Base-by-base conservation (phyloP, 1,139 yeast genomes). In the Ogataea hybrid region DNA sequence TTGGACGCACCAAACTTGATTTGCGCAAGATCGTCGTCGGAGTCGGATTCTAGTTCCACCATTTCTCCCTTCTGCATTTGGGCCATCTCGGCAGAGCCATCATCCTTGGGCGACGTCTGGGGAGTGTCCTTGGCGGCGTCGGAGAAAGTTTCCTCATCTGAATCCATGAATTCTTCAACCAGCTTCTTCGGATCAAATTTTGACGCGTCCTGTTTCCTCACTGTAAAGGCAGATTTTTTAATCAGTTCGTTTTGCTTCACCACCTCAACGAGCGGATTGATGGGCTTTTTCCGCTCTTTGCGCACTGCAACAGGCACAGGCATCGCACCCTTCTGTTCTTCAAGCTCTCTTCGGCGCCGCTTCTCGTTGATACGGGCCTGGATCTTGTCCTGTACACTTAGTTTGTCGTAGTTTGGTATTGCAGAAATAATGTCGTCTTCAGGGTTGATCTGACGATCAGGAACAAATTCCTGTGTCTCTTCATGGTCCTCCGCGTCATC, bases 381-480 rank as follows among this genome's bases (percentile, higher is more conserved):
- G 21, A 54, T 57, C 33, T 51, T 52, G 29, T 58, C 57, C 30
- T 56, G 58, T 29, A 51, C 43, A 2, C 57, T 43, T 50, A 59
- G 41, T 7, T 27, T 31, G 9, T 49, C 38, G 37, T 57, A 58
- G 28, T 50, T 44, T 16, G 48, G 49, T 37, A 55, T 51, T 4
- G 34, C 28, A 11, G 36, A 12, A 14, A 32, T 25, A 4, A 28
- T 12, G 6, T 20, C 23, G 27, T 22, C 35, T 12, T 29, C 25
- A 6, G 14, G 7, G 6, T 15, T n/a, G 12, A 23, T 21, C 28
- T 23, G 21, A 5, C 15, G n/a, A 9, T n/a, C 20, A 4, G 20
- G 12, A 25, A 7, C 36, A 10, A 22, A n/a, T 6, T 25, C 29
- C 16, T 23, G 33, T 6, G 25, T 15, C 25, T 18, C 18, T 32